Conservation (phyloP, 148 eudicot genomes). For the Agrostemma githago region DNA sequence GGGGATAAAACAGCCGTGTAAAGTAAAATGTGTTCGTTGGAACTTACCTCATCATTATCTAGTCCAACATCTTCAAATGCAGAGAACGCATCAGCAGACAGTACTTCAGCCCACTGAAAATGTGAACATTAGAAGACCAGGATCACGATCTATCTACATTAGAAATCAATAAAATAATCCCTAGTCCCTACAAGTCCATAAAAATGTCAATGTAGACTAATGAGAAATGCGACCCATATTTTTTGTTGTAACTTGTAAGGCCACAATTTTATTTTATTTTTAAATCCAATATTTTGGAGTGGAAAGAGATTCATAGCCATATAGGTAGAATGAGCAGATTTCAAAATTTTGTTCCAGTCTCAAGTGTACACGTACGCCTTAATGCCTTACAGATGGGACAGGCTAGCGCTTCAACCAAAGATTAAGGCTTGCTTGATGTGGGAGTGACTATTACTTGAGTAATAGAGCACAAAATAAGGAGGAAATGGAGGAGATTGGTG, state of each 20-base stretch:
- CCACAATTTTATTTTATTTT: no score
- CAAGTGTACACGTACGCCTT: not conserved
- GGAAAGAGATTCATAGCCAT: not conserved
- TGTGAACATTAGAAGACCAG: not conserved
- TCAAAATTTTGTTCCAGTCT: not conserved
- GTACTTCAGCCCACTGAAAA: conserved; percentile 99
- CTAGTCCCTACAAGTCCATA: not conserved
- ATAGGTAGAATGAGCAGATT: not conserved
- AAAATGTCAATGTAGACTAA: not conserved
- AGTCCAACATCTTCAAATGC: conserved; percentile 97
- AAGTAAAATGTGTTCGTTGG: not conserved
- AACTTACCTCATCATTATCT: conserved; percentile 66
- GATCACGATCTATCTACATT: not conserved
- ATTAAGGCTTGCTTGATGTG: no score
- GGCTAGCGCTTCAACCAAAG: not conserved
- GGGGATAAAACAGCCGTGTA: not conserved
- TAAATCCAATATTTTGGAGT: not conserved
- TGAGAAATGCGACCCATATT: not conserved
- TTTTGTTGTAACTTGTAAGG: not conserved
- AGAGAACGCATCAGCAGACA: conserved; percentile 98
- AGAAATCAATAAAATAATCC: not conserved
- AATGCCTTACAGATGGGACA: not conserved
- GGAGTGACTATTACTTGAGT: no score
- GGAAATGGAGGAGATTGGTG: no score
- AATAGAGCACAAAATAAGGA: no score